Evolutionary conservation across 352 stramenopile species (phyloP).

Genomic region (Phytophthora hybrid): DNA sequence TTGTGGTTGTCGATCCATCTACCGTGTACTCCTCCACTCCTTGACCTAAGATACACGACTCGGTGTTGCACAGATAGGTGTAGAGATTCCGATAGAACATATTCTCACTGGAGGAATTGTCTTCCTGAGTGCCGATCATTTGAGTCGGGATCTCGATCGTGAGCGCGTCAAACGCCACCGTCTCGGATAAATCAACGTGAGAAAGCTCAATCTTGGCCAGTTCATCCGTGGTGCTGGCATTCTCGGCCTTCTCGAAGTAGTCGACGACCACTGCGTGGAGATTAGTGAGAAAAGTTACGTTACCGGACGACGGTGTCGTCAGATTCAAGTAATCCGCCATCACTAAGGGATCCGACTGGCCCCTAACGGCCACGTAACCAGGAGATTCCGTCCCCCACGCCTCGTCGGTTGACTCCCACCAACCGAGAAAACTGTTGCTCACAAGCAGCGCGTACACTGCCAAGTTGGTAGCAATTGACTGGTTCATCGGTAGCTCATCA

Average conservation of each 20-base stretch:
- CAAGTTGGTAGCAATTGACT: neutral
- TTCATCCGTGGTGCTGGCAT: conserved; percentile 7
- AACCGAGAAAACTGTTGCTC: conserved; percentile 12
- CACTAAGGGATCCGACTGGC: neutral
- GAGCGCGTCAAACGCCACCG: conserved; percentile 13
- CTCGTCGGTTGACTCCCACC: conserved; percentile 1
- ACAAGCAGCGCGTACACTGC: conserved; percentile 1
- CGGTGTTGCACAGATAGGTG: neutral
- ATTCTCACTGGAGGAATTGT: conserved; percentile 19
- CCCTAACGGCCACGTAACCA: neutral
- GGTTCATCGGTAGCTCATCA: neutral
- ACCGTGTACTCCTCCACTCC: neutral
- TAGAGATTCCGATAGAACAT: neutral
- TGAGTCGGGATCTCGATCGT: conserved; percentile 17
- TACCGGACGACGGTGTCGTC: neutral
- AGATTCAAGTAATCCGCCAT: conserved; percentile 9
- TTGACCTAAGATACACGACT: neutral
- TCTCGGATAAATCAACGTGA: conserved; percentile 10
- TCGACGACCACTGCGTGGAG: neutral
- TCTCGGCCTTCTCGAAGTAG: conserved; percentile 9
- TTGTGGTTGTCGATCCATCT: neutral
- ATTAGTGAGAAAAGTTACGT: neutral
- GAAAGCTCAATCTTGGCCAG: conserved; percentile 19
- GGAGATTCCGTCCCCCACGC: neutral
- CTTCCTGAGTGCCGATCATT: conserved; percentile 5